phyloP scores from a whole-genome alignment of 1,139 yeast genomes.

The Lodderomyces pseudojiufengensis region DNA sequence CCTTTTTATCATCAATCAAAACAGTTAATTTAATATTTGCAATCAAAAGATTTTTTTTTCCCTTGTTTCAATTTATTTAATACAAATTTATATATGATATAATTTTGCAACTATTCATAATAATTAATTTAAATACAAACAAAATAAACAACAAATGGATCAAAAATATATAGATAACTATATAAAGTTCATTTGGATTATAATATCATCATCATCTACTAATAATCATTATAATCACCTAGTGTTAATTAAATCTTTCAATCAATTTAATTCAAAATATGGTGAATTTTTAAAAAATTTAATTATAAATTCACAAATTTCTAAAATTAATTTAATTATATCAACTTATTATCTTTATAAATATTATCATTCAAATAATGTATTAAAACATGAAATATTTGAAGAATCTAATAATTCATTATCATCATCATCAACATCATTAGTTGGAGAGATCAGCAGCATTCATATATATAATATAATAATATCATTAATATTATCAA shows the following conservation, averaged over 20 bases:
- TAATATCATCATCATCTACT: conserved; percentile 8
- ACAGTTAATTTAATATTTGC: no score
- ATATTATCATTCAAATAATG: conserved; percentile 16
- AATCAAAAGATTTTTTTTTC: no score
- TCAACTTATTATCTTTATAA: conserved; percentile 29
- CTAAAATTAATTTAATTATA: conserved; percentile 28
- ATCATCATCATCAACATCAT: no score
- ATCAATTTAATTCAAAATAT: conserved; percentile 19
- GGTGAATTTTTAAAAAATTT: conserved; percentile 19
- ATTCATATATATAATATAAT: conserved; percentile 27
- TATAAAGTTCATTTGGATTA: conserved; percentile 14
- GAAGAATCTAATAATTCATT: no score
- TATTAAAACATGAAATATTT: conserved; percentile 4
- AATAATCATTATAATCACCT: neutral
- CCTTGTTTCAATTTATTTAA: no score
- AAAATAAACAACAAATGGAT: no score
- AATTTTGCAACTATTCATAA: no score
- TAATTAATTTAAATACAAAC: no score
- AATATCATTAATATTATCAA: conserved; percentile 41
- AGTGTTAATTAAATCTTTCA: conserved; percentile 8
- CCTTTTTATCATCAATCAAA: no score
- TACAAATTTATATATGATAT: no score
- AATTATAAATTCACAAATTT: conserved; percentile 27
- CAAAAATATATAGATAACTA: conserved; percentile 10
- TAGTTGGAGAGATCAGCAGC: neutral